These are phyloP conservation scores for Annulohypoxylon maeteangense DNA, from an alignment of 495 filamentous ascomycete species.

Conservation along the genomic window DNA sequence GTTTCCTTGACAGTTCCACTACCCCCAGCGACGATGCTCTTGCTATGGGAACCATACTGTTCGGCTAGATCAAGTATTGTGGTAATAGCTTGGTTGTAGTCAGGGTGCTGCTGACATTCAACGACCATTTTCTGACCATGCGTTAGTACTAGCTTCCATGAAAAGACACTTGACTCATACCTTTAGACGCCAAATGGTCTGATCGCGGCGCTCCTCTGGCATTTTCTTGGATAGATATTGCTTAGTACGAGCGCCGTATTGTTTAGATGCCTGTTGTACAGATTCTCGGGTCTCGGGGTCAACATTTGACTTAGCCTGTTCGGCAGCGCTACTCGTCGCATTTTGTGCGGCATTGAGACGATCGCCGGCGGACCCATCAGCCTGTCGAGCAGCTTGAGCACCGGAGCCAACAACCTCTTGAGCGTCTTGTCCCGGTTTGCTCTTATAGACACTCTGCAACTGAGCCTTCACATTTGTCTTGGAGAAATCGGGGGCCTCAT, in stretches of 20 bases:
- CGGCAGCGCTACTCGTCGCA: conserved; percentile 60
- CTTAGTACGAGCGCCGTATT: conserved; percentile 68
- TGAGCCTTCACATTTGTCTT: conserved; percentile 75
- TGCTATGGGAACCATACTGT: conserved; percentile 82
- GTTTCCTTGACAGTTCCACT: conserved; percentile 75
- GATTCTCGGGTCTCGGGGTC: conserved; percentile 59
- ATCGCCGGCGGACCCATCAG: conserved; percentile 65
- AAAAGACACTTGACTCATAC: conserved; percentile 38
- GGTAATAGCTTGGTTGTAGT: conserved; percentile 89
- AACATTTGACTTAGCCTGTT: conserved; percentile 60
- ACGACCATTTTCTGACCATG: conserved; percentile 82
- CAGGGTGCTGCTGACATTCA: conserved; percentile 92
- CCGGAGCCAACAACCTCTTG: conserved; percentile 52
- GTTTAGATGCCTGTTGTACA: conserved; percentile 47
- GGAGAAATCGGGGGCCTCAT: conserved; percentile 84
- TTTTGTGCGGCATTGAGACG: conserved; percentile 57
- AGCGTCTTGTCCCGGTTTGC: conserved; percentile 64
- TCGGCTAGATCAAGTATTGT: conserved; percentile 86
- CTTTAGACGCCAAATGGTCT: conserved; percentile 90
- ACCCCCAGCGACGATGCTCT: conserved; percentile 69
- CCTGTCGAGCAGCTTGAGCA: conserved; percentile 53
- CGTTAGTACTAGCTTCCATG: conserved; percentile 20
- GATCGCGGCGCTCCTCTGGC: conserved; percentile 92
- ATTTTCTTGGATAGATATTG: conserved; percentile 85
- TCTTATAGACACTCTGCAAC: conserved; percentile 67